Evolutionary conservation across 2,329 filamentous ascomycete species (phyloP).

Genomic region (Neoascochyta sp.): DNA sequence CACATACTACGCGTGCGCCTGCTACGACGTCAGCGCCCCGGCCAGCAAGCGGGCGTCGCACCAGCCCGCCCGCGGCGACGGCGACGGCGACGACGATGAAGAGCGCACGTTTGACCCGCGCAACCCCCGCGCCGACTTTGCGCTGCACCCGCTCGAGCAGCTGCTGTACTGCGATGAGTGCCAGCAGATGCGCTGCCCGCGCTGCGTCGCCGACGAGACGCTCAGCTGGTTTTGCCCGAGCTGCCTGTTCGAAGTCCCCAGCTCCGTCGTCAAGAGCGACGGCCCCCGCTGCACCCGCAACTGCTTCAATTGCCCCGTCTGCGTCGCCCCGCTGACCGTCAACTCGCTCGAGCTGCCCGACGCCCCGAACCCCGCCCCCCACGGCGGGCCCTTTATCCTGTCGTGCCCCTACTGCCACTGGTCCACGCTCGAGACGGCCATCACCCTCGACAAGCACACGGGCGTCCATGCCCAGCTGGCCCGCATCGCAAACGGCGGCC

Average conservation of each 20-base stretch:
- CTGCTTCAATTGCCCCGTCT: conserved; percentile 92
- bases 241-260: conserved; percentile 93
- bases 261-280: conserved; percentile 85
- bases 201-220: conserved; percentile 90
- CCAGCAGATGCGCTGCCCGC: conserved; percentile 88
- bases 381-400: conserved; percentile 66
- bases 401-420: conserved; percentile 90
- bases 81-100: conserved; percentile 63
- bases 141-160: conserved; percentile 87
- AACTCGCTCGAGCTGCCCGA: conserved; percentile 60
- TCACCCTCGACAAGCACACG: conserved; percentile 85
- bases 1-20: conserved; percentile 63
- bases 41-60: conserved; percentile 35
- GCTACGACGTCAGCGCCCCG: conserved; percentile 48
- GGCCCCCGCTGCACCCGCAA: conserved; percentile 93
- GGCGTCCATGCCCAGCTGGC: conserved; percentile 78
- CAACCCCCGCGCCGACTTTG: conserved; percentile 80
- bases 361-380: conserved; percentile 15
- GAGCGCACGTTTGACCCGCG: conserved; percentile 83
- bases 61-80: conserved; percentile 26
- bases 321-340: conserved; percentile 73
- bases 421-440: conserved; percentile 83
- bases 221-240: conserved; percentile 93
- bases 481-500: conserved; percentile 57
- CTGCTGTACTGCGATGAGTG: conserved; percentile 97